Conservation (phyloP, 176 grass and related monocot genomes). For the Phoenix roebelenii region DNA sequence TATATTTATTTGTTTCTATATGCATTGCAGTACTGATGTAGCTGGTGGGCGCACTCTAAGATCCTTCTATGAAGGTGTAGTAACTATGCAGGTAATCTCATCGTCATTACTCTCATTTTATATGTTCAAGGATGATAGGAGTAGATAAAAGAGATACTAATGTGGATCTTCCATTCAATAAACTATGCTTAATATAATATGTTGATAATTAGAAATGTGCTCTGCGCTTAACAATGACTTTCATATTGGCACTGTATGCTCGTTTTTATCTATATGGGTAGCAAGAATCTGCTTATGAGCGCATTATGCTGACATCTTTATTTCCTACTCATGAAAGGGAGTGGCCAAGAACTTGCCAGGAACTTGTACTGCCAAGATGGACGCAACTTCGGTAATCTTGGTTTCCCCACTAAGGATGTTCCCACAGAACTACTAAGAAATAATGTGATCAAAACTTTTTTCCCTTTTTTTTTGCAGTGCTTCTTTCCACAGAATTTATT, state of each 20-base stretch:
- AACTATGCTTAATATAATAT: no score
- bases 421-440: neutral
- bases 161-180: no score
- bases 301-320: no score
- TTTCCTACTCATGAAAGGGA: slow-evolving; percentile 9
- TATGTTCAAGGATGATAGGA: no score
- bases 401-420: neutral
- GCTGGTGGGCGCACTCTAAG: slow-evolving; percentile 40
- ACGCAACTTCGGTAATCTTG: slow-evolving; percentile 48
- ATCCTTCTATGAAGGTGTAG: slow-evolving; percentile 52
- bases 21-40: slow-evolving; percentile 49
- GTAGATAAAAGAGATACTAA: no score
- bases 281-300: no score
- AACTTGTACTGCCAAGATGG: slow-evolving; percentile 42
- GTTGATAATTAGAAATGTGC: no score
- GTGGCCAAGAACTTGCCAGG: slow-evolving; percentile 42
- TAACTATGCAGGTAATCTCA: slow-evolving; percentile 29
- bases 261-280: no score
- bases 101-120: no score
- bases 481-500: slow-evolving; percentile 84
- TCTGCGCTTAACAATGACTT: no score
- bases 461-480: slow-evolving; percentile 35
- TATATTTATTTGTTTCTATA: neutral
- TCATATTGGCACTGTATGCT: no score
- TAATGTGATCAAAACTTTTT: neutral